Conservation (phyloP, 495 filamentous ascomycete genomes). For the Platismatia glauca region DNA sequence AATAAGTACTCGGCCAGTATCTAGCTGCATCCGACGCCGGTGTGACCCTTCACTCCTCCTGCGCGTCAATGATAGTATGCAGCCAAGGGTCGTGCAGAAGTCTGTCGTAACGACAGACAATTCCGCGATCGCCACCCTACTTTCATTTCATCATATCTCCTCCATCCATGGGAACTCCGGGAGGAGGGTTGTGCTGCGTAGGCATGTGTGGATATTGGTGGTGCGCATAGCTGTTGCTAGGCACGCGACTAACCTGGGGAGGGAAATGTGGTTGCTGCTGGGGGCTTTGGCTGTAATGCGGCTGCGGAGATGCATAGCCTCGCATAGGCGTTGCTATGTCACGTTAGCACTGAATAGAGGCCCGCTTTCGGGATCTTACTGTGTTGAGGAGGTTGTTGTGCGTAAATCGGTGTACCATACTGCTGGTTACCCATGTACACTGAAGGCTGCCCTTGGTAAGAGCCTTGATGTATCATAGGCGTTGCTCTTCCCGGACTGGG, state of each 20-base stretch:
- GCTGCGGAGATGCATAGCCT: constrained; percentile 49
- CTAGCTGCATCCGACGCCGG: constrained; percentile 8
- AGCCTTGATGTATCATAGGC: constrained; percentile 73
- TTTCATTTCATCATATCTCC: constrained; percentile 51
- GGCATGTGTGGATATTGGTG: constrained; percentile 39
- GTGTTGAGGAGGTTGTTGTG: constrained; percentile 52
- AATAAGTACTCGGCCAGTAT: constrained; percentile 6
- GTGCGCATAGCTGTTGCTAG: constrained; percentile 50
- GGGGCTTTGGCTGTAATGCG: constrained; percentile 55
- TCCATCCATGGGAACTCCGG: constrained; percentile 37
- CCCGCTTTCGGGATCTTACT: constrained; percentile 45
- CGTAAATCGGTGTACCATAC: constrained; percentile 59
- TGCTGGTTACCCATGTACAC: constrained; percentile 62
- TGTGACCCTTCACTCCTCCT: neutral
- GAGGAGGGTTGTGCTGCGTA: constrained; percentile 34
- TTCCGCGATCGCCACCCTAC: constrained; percentile 4
- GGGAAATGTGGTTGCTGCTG: constrained; percentile 60
- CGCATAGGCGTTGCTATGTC: constrained; percentile 50
- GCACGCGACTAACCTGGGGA: constrained; percentile 49
- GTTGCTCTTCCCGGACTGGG: constrained; percentile 71
- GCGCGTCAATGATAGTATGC: neutral
- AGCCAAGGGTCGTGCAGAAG: constrained; percentile 17
- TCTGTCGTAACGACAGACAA: neutral
- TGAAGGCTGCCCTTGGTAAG: constrained; percentile 60
- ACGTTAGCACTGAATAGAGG: constrained; percentile 26